phyloP scores from a whole-genome alignment of 2,329 filamentous ascomycete species.

The Aspergillus tamarii region DNA sequence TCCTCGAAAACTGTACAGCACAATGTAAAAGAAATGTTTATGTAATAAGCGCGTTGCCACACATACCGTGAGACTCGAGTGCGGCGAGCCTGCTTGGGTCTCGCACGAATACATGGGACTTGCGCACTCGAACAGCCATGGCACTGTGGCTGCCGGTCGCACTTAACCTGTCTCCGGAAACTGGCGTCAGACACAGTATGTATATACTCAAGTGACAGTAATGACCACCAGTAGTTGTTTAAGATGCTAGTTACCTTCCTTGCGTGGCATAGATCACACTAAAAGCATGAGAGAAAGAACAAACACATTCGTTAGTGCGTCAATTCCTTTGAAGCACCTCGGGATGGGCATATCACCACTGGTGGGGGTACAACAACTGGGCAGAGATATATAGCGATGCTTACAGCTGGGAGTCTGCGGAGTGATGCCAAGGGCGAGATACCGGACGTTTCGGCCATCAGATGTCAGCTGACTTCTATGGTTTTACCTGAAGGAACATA shows the following conservation, averaged over 20 bases:
- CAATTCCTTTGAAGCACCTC: not conserved
- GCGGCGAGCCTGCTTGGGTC: not conserved
- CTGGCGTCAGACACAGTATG: not conserved
- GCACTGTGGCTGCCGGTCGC: not conserved
- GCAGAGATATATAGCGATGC: not conserved
- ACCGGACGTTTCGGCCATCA: not conserved
- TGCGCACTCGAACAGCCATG: not conserved
- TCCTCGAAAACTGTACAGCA: not conserved
- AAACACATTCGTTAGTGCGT: not conserved
- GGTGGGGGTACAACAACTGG: not conserved
- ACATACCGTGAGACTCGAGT: not conserved
- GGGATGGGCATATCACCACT: not conserved
- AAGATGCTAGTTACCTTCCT: not conserved
- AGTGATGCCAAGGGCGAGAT: not conserved
- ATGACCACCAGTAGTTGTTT: not conserved
- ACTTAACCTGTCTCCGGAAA: not conserved
- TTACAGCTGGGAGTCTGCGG: constrained; percentile 1
- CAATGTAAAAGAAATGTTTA: not conserved
- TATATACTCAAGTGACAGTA: not conserved
- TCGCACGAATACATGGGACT: constrained; percentile 1
- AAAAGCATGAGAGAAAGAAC: not conserved
- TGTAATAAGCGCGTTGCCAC: no score
- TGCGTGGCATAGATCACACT: not conserved
- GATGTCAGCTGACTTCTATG: not conserved
- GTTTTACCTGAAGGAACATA: not conserved